Evolutionary conservation across 768 basidiomycete genomes (phyloP).

Genomic region (Nidularia pulvinata): DNA sequence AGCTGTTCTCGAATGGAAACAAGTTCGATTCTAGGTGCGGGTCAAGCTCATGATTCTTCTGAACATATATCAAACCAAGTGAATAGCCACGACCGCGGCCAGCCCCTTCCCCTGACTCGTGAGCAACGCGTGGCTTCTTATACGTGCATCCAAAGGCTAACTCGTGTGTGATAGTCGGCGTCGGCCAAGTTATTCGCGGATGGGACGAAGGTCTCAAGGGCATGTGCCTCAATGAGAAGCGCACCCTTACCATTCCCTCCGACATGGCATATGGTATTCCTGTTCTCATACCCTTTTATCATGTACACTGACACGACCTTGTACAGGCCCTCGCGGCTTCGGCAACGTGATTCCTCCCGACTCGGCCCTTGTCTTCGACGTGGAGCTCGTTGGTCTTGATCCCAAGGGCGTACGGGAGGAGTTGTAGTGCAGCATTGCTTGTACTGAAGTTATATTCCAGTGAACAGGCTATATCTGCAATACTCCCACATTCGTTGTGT

Average conservation of each 20-base stretch:
- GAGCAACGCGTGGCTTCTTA: constrained; percentile 15
- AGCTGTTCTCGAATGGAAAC: constrained; percentile 67
- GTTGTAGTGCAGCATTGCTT: constrained; percentile 30
- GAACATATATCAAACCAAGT: constrained; percentile 8
- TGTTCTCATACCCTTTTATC: neutral
- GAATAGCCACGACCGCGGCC: constrained; percentile 65
- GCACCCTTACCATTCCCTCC: constrained; percentile 85
- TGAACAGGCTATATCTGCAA: too few species aligned
- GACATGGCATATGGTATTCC: constrained; percentile 78
- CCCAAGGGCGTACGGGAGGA: constrained; percentile 46
- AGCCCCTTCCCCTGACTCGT: constrained; percentile 82
- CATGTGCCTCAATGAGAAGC: constrained; percentile 90
- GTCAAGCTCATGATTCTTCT: neutral
- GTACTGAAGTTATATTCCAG: too few species aligned
- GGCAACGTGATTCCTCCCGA: constrained; percentile 77
- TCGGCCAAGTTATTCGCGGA: constrained; percentile 80
- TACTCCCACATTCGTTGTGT: too few species aligned
- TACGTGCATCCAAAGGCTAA: neutral
- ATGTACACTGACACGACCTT: neutral
- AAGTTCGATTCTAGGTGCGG: constrained; percentile 88
- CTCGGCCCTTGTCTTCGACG: constrained; percentile 84
- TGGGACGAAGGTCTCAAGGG: constrained; percentile 85
- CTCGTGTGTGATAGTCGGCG: constrained; percentile 51
- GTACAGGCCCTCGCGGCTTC: constrained; percentile 70
- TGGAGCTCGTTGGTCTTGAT: constrained; percentile 75